These are phyloP conservation scores for Monosporascus sp. DNA, from an alignment of 2,329 filamentous ascomycete genomes.

Conservation along the genomic window DNA sequence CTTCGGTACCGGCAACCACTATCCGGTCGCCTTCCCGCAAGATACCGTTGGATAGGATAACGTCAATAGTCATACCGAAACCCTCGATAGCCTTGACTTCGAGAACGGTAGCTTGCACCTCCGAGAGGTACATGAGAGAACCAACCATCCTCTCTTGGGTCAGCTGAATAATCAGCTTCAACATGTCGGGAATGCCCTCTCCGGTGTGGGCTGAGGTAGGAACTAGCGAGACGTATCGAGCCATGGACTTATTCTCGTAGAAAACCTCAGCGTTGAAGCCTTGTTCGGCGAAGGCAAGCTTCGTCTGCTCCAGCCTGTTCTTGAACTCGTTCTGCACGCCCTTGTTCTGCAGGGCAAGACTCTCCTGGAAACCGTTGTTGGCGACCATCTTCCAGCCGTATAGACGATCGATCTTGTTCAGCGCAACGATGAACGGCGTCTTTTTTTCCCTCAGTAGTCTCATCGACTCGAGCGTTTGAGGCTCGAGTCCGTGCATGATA, in stretches of 20 bases:
- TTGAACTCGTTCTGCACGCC: conserved; percentile 91
- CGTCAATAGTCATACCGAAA: conserved; percentile 97
- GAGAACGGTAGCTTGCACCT: conserved; percentile 94
- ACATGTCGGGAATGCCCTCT: conserved; percentile 97
- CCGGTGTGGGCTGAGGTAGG: conserved; percentile 98
- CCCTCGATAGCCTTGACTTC: conserved; percentile 99
- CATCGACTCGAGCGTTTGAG: conserved; percentile 97
- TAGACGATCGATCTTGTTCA: conserved; percentile 99
- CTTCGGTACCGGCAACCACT: conserved; percentile 93
- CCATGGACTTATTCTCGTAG: conserved; percentile 98
- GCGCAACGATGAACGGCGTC: conserved; percentile 95
- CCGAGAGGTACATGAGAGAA: conserved; percentile 95
- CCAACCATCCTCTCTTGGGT: conserved; percentile 97
- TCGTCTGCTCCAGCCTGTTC: conserved; percentile 84
- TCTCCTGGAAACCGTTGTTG: conserved; percentile 97
- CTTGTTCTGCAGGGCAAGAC: conserved; percentile 82
- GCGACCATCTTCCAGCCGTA: conserved; percentile 99
- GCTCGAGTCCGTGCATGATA: conserved; percentile 99
- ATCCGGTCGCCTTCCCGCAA: conserved; percentile 91
- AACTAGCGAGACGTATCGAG: conserved; percentile 88
- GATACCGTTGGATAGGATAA: conserved; percentile 93
- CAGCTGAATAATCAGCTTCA: conserved; percentile 87
- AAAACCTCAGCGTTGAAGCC: conserved; percentile 97
- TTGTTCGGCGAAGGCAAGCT: conserved; percentile 90
- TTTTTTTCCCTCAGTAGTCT: conserved; percentile 84